Evolutionary conservation across 306 rosid species (phyloP), one percentile per base, ranked within the genome.

Genomic region (Begonia peltatifolia): DNA sequence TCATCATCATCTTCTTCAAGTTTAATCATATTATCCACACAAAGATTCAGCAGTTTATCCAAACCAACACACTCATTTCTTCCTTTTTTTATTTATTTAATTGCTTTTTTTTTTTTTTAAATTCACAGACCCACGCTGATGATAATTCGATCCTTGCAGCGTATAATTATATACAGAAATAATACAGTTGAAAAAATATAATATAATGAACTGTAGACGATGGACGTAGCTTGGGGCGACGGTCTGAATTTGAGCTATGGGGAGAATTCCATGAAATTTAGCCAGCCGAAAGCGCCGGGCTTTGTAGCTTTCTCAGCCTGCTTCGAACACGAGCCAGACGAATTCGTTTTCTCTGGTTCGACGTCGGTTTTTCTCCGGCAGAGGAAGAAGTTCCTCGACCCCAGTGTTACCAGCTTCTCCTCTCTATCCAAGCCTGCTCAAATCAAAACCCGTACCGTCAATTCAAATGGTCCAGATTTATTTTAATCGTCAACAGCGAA

Each of bases 321-420:
- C 15, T 68, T 68, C 0, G 84, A 70, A 61, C 95, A 90, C 0
- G 76, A n/a, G 9, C 1, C 3, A 10, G 84, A 78, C 1, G 70
- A 57, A 10, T 65, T 64, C 70, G 80, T 10, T 54, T 74, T n/a
- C 64, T 63, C 58, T 3, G 10, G 57, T 48, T 57, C 63, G 1
- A 53, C 61, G 55, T 41, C 82, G 6, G 7, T 11, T 18, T 72
- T 77, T 8, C 44, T 70, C 2, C 54, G 74, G 51, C 96, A 83
- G 57, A 86, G 48, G 53, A 83, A 83, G 67, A 80, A 86, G 76
- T 81, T 92, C 43, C 96, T 74, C 11, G 96, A 79, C 67, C 94
- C 96, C 54, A 92, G 64, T 8, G 65, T 67, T 49, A 67, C 17
- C 44, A 83, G 60, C 57, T 79, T 81, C 72, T 75, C 84, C 41